These are phyloP conservation scores for Stagonosporopsis rhizophila DNA, from an alignment of 2,329 filamentous ascomycete genomes.

Conservation along the genomic window DNA sequence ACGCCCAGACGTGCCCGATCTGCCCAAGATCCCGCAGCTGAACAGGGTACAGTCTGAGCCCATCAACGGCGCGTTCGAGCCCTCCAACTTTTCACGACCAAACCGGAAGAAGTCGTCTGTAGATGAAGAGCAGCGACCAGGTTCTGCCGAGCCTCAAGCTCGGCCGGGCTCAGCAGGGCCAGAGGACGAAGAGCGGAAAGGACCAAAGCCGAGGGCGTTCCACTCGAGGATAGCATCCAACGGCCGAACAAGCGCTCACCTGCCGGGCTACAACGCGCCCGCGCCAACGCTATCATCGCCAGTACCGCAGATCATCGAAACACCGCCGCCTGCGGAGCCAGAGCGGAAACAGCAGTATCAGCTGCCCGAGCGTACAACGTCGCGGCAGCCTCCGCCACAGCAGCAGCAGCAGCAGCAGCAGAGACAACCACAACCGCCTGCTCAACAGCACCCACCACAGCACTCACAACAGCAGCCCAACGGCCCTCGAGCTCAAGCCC, in stretches of 20 bases:
- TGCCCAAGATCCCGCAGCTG: slow-evolving; percentile 55
- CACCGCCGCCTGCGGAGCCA: slow-evolving; percentile 55
- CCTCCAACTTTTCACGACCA: slow-evolving; percentile 68
- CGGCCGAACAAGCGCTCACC: slow-evolving; percentile 61
- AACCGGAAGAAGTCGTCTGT: slow-evolving; percentile 37
- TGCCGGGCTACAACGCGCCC: slow-evolving; percentile 54
- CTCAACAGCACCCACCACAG: slow-evolving; percentile 26
- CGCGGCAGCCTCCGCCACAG: slow-evolving; percentile 48
- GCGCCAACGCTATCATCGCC: slow-evolving; percentile 17
- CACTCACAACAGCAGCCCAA: slow-evolving; percentile 30
- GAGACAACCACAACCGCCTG: slow-evolving; percentile 44
- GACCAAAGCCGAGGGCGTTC: slow-evolving; percentile 57
- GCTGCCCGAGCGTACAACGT: slow-evolving; percentile 61
- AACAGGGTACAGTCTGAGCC: slow-evolving; percentile 75
- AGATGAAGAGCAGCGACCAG: slow-evolving; percentile 27
- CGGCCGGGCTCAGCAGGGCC: slow-evolving; percentile 26
- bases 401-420: slow-evolving; percentile 24
- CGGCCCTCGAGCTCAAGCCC: slow-evolving; percentile 21
- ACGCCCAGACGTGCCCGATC: slow-evolving; percentile 48
- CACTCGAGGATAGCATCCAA: slow-evolving; percentile 65
- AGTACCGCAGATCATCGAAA: slow-evolving; percentile 71
- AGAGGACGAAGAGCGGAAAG: slow-evolving; percentile 41
- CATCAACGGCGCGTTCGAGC: slow-evolving; percentile 47
- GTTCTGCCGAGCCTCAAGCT: slow-evolving; percentile 36
- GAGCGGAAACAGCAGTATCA: slow-evolving; percentile 39